Percentiles rank a stretch among this genome's conserved stretches.
phyloP scores from a whole-genome alignment of 805 yeast genomes.

The Wickerhamiella allomyrinae region DNA sequence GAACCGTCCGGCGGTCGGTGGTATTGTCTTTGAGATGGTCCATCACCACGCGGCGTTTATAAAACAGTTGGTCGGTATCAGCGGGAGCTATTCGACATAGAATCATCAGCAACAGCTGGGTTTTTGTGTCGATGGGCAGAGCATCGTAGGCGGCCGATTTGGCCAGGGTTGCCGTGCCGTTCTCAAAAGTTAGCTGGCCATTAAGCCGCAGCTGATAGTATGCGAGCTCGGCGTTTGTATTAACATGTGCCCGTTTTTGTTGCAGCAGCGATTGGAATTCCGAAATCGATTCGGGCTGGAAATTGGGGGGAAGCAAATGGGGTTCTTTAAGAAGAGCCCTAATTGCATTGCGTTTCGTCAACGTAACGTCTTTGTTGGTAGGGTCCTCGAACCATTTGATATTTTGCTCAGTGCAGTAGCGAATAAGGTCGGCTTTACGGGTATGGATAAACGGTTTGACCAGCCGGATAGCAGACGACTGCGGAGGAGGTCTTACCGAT shows the following conservation, averaged over 20 bases:
- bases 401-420: conserved; percentile 30
- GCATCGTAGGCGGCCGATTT: conserved; percentile 1
- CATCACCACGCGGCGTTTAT: conserved; percentile 6
- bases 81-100: conserved; percentile 12
- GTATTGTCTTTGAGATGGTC: neutral
- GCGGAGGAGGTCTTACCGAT: conserved; percentile 3
- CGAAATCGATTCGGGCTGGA: neutral
- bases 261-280: conserved; percentile 1
- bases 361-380: conserved; percentile 39
- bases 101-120: conserved; percentile 9
- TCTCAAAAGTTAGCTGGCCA: neutral
- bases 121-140: conserved; percentile 6
- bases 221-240: neutral
- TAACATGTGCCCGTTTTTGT: conserved; percentile 4
- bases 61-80: conserved; percentile 4
- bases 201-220: conserved; percentile 1
- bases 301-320: conserved; percentile 13
- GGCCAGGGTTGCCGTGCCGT: conserved; percentile 3
- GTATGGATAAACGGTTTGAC: conserved; percentile 41
- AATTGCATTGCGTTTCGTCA: conserved; percentile 46
- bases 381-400: conserved; percentile 58
- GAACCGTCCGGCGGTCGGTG: neutral
- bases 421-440: conserved; percentile 32
- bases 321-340: conserved; percentile 30
- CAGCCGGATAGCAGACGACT: conserved; percentile 18